phyloP scores from a whole-genome alignment of 1,284 basidiomycete species.

The Leccinum pachyderme region DNA sequence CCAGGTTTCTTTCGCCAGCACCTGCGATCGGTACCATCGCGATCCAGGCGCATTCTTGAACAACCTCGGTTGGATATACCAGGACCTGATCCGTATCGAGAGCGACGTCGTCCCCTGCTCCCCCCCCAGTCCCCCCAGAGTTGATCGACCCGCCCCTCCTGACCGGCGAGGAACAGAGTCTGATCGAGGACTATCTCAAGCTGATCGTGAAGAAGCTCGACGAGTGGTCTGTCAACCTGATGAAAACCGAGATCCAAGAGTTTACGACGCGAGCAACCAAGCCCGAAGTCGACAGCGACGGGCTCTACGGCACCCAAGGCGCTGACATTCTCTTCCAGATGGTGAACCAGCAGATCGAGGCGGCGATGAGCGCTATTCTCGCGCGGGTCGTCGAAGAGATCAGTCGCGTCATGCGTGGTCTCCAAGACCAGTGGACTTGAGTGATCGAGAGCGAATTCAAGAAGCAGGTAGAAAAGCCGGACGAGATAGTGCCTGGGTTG shows the following conservation, averaged over 20 bases:
- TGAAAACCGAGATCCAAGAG: slow-evolving; percentile 86
- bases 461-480: slow-evolving; percentile 85
- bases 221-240: slow-evolving; percentile 94
- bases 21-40: slow-evolving; percentile 60
- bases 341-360: slow-evolving; percentile 96
- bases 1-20: slow-evolving; percentile 69
- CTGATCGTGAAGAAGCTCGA: slow-evolving; percentile 95
- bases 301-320: slow-evolving; percentile 89
- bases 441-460: slow-evolving; percentile 85
- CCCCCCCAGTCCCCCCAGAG: slow-evolving; percentile 82
- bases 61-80: slow-evolving; percentile 87
- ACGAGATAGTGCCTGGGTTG: slow-evolving; percentile 84
- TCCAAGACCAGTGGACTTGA: slow-evolving; percentile 87
- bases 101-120: slow-evolving; percentile 88
- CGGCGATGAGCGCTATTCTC: slow-evolving; percentile 90
- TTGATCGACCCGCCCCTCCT: slow-evolving; percentile 87
- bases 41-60: slow-evolving; percentile 78
- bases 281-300: slow-evolving; percentile 88
- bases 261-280: slow-evolving; percentile 83
- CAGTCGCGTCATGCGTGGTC: slow-evolving; percentile 87
- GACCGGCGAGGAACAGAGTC: slow-evolving; percentile 88
- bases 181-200: slow-evolving; percentile 95
- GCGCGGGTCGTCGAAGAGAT: slow-evolving; percentile 90
- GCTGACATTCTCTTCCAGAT: slow-evolving; percentile 97
- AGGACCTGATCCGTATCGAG: slow-evolving; percentile 91